Conservation (phyloP, 164 flowering plant genomes). For the Vitis cinerea region DNA sequence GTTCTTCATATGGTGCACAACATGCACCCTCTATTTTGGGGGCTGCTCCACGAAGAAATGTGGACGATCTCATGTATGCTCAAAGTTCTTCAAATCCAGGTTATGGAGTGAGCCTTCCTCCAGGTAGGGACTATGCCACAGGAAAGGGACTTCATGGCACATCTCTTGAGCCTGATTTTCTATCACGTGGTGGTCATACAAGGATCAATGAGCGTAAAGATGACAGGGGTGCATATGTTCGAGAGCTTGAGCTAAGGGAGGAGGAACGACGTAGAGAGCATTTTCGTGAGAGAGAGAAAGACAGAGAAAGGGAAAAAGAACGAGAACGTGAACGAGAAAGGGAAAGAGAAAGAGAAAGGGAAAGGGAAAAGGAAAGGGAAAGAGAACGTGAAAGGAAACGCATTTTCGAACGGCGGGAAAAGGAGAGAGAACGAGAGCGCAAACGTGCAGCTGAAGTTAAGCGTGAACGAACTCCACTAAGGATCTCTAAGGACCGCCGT, state of each 20-base stretch:
- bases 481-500: conserved; percentile 66
- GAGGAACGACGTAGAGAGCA: conserved; percentile 81
- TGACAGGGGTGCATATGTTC: conserved; percentile 57
- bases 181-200: conserved; percentile 52
- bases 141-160: conserved; percentile 78
- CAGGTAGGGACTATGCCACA: conserved; percentile 87
- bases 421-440: conserved; percentile 61
- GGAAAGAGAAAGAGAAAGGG: conserved; percentile 56
- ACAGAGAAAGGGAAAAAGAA: conserved; percentile 56
- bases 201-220: conserved; percentile 71
- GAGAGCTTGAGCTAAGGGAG: conserved; percentile 76
- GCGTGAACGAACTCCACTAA: conserved; percentile 73
- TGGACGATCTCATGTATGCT: conserved; percentile 63
- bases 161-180: conserved; percentile 67
- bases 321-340: conserved; percentile 46
- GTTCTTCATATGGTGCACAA: conserved; percentile 59
- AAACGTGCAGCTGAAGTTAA: conserved; percentile 57
- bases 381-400: conserved; percentile 54
- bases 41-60: conserved; percentile 71
- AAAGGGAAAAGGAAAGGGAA: conserved; percentile 37
- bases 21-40: conserved; percentile 83
- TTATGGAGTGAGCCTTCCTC: conserved; percentile 97
- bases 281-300: conserved; percentile 66
- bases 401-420: conserved; percentile 46
- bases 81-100: conserved; percentile 75